A percentile compares a stretch with the other conserved stretches of the same genome.
Conservation (phyloP, 2,329 filamentous ascomycete species). For the Colletotrichum sp. region DNA sequence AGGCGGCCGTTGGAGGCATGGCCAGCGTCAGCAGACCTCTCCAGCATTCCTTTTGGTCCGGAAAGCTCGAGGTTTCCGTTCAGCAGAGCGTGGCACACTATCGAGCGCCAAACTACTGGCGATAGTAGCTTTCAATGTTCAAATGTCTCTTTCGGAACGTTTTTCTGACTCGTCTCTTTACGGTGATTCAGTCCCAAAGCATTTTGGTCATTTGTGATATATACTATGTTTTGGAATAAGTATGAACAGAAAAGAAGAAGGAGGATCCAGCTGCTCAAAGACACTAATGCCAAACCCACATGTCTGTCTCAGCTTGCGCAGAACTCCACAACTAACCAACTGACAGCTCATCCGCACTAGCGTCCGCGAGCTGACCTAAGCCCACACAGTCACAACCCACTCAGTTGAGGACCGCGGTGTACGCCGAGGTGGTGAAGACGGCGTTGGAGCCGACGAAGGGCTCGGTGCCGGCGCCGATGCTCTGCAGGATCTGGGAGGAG, state of each 20-base stretch:
- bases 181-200: background rate
- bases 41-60: constrained; percentile 41
- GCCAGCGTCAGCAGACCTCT: constrained; percentile 20
- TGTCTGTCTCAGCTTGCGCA: background rate
- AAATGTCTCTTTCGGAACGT: background rate
- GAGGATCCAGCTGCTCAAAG: background rate
- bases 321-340: background rate
- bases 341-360: background rate
- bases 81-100: constrained; percentile 21
- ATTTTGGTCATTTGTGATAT: constrained; percentile 17
- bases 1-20: constrained; percentile 9
- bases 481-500: constrained; percentile 34
- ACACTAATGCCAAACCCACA: background rate
- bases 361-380: background rate
- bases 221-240: background rate
- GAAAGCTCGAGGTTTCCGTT: constrained; percentile 38
- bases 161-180: background rate
- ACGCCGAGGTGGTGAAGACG: constrained; percentile 24
- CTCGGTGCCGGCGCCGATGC: constrained; percentile 60
- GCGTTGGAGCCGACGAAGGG: constrained; percentile 55
- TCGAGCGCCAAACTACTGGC: constrained; percentile 15
- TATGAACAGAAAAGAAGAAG: background rate
- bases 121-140: background rate
- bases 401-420: constrained; percentile 1
- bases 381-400: background rate